Percentiles rank a stretch among this genome's conserved stretches.
phyloP scores from a whole-genome alignment of 1,284 basidiomycete genomes.

The Cutaneotrichosporon mucoides region DNA sequence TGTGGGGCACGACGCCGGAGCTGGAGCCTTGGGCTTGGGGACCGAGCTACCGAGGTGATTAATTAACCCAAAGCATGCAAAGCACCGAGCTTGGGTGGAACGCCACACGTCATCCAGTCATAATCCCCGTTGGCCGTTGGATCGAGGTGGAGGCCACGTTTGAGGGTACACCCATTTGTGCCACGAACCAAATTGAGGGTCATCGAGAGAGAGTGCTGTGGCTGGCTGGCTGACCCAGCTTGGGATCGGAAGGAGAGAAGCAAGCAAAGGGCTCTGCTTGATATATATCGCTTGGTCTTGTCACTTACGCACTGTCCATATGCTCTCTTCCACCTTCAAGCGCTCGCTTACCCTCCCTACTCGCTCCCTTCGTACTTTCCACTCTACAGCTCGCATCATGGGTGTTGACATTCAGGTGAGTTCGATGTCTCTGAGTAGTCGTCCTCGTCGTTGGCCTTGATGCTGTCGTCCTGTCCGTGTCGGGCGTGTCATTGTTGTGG shows the following conservation, averaged over 20 bases:
- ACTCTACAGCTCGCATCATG: constrained; percentile 46
- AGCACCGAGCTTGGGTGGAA: no score
- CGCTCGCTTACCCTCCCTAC: constrained; percentile 3
- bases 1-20: no score
- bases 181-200: neutral
- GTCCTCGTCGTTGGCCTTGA: no score
- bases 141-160: neutral
- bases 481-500: no score
- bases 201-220: neutral
- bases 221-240: neutral
- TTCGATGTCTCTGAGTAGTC: neutral
- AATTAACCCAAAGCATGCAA: no score
- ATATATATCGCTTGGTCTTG: neutral
- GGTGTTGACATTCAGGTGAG: constrained; percentile 47
- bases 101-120: constrained; percentile 1
- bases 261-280: neutral
- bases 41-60: no score
- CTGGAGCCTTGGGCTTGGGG: no score
- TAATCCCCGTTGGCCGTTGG: neutral
- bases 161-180: neutral
- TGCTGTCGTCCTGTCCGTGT: neutral
- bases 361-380: constrained; percentile 30
- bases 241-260: no score
- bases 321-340: constrained; percentile 16
- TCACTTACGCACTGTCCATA: constrained; percentile 2